Base-by-base conservation (phyloP, 345 rosid species). In the Hibiscus trionum region DNA sequence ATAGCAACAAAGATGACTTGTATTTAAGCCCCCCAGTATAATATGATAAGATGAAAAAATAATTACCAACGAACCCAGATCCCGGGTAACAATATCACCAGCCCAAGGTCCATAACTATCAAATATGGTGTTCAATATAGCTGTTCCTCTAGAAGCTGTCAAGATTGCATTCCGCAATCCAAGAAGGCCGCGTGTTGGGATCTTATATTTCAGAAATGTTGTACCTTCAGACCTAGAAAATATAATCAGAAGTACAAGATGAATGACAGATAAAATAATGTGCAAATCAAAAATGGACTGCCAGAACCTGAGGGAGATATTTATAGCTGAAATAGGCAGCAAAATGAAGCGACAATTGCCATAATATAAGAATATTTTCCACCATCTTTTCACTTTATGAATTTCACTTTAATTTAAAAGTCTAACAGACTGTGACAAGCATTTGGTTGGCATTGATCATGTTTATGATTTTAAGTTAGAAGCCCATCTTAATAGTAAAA, bases 121-220 rank as follows among this genome's bases (percentile, higher is more conserved):
- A 72, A 90, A 91, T 70, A 94, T 76, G 21, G 97, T 94, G 88
- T 90, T 90, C 67, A 94, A 90, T 80, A 90, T 82, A 65, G 97
- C 97, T 46, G 98, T 94, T 68, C 98, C 98, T 16, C 97, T 95
- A 72, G 98, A 87, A 77, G 96, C 98, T 72, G 98, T 94, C 82
- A 94, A 83, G 69, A 94, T 90, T 75, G 98, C 95, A 84, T 94
- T 94, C 75, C 97, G 87, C 86, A 94, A 62, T 67, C 98, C 98
- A 72, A 94, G 91, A 84, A 94, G 97, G 65, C 98, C 97, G 77
- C 98, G 97, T 33, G 98, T 91, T 72, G 97, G 98, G 59, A 94
- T 90, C 83, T 86, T 90, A 81, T 94, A 94, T 67, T 76, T 88
- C 33, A 94, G 86, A 75, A 91, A 73, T 19, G 84, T 86, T 71